Evolutionary conservation across 2,329 filamentous ascomycete species (phyloP).

Genomic region (Escovopsis weberi): DNA sequence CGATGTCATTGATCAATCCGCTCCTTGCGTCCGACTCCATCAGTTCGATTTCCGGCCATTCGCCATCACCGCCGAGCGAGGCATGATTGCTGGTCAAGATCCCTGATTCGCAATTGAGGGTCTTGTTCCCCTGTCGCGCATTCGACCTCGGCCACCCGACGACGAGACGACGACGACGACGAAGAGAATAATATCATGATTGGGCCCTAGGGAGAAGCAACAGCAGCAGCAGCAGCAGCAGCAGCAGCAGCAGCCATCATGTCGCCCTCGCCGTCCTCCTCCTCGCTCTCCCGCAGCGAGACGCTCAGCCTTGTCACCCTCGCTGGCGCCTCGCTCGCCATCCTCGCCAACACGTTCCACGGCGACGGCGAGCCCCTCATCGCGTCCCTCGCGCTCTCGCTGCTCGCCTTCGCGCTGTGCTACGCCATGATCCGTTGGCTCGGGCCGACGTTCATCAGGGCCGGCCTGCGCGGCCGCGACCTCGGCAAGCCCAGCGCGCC

Average conservation of each 20-base stretch:
- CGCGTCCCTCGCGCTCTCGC: constrained; percentile 75
- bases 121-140: too few species aligned
- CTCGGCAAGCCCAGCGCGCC: constrained; percentile 55
- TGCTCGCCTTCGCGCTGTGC: constrained; percentile 65
- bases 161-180: too few species aligned
- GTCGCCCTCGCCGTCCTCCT: constrained; percentile 13
- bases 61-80: too few species aligned
- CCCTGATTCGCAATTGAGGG: too few species aligned
- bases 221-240: too few species aligned
- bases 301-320: constrained; percentile 45
- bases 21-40: neutral
- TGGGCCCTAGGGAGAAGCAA: too few species aligned
- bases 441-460: constrained; percentile 73
- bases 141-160: too few species aligned
- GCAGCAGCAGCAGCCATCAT: constrained; percentile 9
- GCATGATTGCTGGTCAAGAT: too few species aligned
- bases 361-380: constrained; percentile 80
- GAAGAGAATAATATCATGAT: too few species aligned
- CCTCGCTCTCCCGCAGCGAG: constrained; percentile 36
- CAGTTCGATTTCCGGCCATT: too few species aligned
- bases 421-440: constrained; percentile 90
- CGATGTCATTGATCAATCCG: too few species aligned
- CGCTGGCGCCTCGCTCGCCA: constrained; percentile 51
- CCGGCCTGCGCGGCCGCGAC: constrained; percentile 80
- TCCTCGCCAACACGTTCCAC: constrained; percentile 69